Evolutionary conservation across 2,329 filamentous ascomycete genomes (phyloP), one percentile per base, ranked within the genome.

Genomic region (Colletotrichum siamense): DNA sequence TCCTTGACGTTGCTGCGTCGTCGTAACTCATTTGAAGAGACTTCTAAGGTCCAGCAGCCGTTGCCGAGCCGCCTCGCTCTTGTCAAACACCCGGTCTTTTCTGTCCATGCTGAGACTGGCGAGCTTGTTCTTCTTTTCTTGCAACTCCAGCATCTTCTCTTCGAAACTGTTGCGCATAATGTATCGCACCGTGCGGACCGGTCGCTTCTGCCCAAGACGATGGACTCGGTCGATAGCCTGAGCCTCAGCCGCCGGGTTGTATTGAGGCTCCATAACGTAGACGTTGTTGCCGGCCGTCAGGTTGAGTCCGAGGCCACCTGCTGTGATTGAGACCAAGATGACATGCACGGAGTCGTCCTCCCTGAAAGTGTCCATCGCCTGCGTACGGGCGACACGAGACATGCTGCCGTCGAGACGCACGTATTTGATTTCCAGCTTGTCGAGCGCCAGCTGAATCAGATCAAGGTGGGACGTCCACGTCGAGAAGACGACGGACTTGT

Each of bases 231-330:
- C 97, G 9, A 99, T 91, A 3, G 97, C 97, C 85, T 99, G 97
- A 7, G 96, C 95, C 84, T 99, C 96, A 0, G 96, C 95, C 0
- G 96, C 96, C 0, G 97, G 97, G 81, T 99, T 99, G 87, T 96
- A 99, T 82, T 98, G 96, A 7, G 97, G 97, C 83, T 99, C 97
- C 96, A 99, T 99, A 81, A 99, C 94, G 83, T 97, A 99, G 16
- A 98, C 96, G 71, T 92, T 94, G 82, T 93, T 97, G 36, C 94
- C 96, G 0, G 95, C 89, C 0, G 96, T 98, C 71, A 99, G 88
- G 82, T 99, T 99, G 52, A 99, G 92, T 16, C 96, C 96, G 18
- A 98, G 91, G 22, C 97, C 96, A 78, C 96, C 97, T 0, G 96
- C 96, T 82, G 94, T 95, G 84, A 98, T 98, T 12, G 95, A 98